Evolutionary conservation across 345 rosid species (phyloP).

Genomic region (Durio zibethinus): DNA sequence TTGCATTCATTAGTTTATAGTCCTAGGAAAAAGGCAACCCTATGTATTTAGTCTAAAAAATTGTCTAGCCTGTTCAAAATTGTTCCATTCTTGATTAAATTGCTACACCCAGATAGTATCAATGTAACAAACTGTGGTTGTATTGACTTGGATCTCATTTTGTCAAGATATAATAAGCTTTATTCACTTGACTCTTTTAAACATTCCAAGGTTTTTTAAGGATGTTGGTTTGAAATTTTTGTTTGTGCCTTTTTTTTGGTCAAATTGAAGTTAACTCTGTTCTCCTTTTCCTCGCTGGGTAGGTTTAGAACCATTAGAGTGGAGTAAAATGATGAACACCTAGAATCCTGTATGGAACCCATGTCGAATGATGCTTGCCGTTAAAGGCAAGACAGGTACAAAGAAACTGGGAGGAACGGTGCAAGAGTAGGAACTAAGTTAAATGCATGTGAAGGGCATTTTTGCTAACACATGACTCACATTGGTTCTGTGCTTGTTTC

Average conservation of each 20-base stretch:
- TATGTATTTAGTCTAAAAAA: neutral
- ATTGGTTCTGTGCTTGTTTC: neutral
- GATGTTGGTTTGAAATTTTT: neutral
- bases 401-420: neutral
- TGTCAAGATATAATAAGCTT: neutral
- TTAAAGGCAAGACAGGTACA: neutral
- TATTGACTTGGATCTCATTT: neutral
- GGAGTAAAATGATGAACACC: neutral
- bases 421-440: neutral
- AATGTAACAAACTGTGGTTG: neutral
- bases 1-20: neutral
- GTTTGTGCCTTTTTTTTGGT: neutral
- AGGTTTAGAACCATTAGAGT: neutral
- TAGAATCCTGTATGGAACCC: neutral
- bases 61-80: neutral
- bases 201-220: no score
- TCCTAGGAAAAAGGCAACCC: neutral
- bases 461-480: neutral
- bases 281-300: neutral
- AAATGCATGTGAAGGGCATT: neutral
- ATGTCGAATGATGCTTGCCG: neutral
- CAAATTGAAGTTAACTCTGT: neutral
- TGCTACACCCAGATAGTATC: neutral
- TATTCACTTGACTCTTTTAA: no score
- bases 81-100: neutral